Conservation (phyloP, 2,329 filamentous ascomycete genomes). For the Coleophoma eucalyptorum region DNA sequence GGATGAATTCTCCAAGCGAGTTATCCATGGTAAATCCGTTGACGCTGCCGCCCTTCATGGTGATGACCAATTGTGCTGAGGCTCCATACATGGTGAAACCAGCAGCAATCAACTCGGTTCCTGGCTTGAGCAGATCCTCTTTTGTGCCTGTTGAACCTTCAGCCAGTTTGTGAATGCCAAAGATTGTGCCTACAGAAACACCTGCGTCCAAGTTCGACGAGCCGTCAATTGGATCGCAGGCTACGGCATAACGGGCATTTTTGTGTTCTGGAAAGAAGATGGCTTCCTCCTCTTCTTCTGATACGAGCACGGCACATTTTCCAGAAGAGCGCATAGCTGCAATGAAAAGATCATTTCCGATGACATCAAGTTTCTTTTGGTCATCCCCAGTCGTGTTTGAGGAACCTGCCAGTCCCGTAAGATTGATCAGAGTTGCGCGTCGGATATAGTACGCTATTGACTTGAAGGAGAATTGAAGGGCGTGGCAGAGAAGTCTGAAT, state of each 20-base stretch:
- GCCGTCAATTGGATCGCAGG: slow-evolving; percentile 97
- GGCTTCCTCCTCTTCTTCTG: slow-evolving; percentile 92
- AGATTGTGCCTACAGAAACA: slow-evolving; percentile 97
- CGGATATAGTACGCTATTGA: slow-evolving; percentile 99
- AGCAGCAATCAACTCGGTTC: slow-evolving; percentile 85
- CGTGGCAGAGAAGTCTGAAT: slow-evolving; percentile 84
- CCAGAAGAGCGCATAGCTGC: slow-evolving; percentile 90
- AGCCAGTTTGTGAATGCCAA: slow-evolving; percentile 85
- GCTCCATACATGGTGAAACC: slow-evolving; percentile 99
- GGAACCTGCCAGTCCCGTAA: slow-evolving; percentile 90
- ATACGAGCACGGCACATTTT: slow-evolving; percentile 89
- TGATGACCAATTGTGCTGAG: slow-evolving; percentile 92
- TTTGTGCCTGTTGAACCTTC: slow-evolving; percentile 71
- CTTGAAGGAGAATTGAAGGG: slow-evolving; percentile 99
- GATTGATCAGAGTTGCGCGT: slow-evolving; percentile 89
- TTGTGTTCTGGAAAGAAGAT: slow-evolving; percentile 78
- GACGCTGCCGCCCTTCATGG: slow-evolving; percentile 87
- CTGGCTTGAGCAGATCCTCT: slow-evolving; percentile 85
- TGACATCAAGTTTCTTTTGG: slow-evolving; percentile 99
- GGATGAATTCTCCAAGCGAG: slow-evolving; percentile 95
- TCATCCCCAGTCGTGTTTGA: slow-evolving; percentile 96
- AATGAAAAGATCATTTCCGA: slow-evolving; percentile 97
- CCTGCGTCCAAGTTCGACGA: slow-evolving; percentile 97
- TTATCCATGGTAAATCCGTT: slow-evolving; percentile 98
- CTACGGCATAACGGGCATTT: slow-evolving; percentile 86